Base-by-base conservation (phyloP, 1,139 yeast species). In the Magnusiomyces sp. region DNA sequence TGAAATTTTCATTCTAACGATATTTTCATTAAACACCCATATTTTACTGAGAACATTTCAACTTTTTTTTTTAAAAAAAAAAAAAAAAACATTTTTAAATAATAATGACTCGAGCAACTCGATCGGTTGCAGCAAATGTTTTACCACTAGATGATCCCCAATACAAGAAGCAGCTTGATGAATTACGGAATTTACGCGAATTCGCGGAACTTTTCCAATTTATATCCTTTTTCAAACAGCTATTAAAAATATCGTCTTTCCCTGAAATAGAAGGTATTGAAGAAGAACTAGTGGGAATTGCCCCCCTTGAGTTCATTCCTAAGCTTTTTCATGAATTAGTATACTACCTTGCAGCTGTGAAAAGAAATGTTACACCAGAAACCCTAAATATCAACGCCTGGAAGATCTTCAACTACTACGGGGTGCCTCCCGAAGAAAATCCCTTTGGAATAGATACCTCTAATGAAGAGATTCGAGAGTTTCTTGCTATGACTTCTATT, bases 171-270 rank as follows among this genome's bases (percentile, higher is more conserved):
- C 39, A 29, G 7, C 55, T 62, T 19, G n/a, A 20, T 13, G 46
- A 43, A 36, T 48, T 60, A 14, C 63, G 67, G n/a, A 56, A 59
- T 47, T 49, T 56, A 55, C 59, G 61, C 58, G 62, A 62, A 50
- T 58, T 62, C 43, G 57, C 59, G 6, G 54, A 53, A 41, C 40
- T 60, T 17, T 51, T 56, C 43, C 65, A 63, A 50, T 62, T 63
- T 50, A 46, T 58, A 27, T 47, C 54, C n/a, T 56, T 62, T 45
- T 63, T 63, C 55, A 44, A 52, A 4, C 50, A 49, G 5, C 43
- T 59, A 43, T 51, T 61, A 44, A 55, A 56, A 36, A 47, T 62
- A 7, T 51, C 55, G 2, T 23, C 20, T 40, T 54, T 54, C 4
- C 59, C 55, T 20, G 57, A 54, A 9, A 49, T 59, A 5, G 66